Conservation (phyloP, 139 green algal genomes). For the Edaphochlamys debaryana region DNA sequence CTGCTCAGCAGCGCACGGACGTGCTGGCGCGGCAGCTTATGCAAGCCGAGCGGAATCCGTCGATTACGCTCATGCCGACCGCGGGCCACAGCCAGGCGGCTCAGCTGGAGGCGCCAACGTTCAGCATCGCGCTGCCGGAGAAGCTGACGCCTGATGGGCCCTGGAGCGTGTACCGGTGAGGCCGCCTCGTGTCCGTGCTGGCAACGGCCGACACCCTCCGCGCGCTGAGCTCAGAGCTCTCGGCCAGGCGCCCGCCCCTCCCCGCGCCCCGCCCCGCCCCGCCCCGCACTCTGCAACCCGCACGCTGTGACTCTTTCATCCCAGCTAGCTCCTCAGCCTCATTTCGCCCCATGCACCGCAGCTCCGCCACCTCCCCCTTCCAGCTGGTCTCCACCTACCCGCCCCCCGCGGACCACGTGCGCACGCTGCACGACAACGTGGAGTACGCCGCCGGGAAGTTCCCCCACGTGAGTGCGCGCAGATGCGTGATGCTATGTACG, state of each 20-base stretch:
- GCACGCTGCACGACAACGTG: constrained; percentile 92
- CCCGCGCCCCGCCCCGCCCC: no score
- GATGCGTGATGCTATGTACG: no score
- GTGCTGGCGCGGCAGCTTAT: constrained; percentile 10
- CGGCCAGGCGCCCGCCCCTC: no score
- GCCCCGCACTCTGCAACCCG: no score
- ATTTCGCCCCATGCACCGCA: constrained; percentile 45
- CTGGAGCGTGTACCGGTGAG: constrained; percentile 86
- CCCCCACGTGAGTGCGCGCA: constrained; percentile 64
- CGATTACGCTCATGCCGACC: background rate
- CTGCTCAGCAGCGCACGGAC: constrained; percentile 32
- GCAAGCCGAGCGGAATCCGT: background rate
- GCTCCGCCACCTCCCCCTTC: constrained; percentile 70
- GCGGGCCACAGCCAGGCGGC: background rate
- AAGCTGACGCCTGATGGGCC: constrained; percentile 68
- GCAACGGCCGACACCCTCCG: no score
- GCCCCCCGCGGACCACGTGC: constrained; percentile 79
- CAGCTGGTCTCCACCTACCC: constrained; percentile 83
- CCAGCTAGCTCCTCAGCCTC: background rate
- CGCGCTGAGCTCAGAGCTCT: no score
- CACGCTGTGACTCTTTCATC: background rate
- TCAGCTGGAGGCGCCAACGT: constrained; percentile 2
- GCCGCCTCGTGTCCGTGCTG: no score
- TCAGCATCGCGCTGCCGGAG: constrained; percentile 76
- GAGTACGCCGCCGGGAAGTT: constrained; percentile 76